A percentile compares a stretch with the other conserved stretches of the same genome.
phyloP scores from a whole-genome alignment of 495 filamentous ascomycete genomes.

The Tuber melanosporum region DNA sequence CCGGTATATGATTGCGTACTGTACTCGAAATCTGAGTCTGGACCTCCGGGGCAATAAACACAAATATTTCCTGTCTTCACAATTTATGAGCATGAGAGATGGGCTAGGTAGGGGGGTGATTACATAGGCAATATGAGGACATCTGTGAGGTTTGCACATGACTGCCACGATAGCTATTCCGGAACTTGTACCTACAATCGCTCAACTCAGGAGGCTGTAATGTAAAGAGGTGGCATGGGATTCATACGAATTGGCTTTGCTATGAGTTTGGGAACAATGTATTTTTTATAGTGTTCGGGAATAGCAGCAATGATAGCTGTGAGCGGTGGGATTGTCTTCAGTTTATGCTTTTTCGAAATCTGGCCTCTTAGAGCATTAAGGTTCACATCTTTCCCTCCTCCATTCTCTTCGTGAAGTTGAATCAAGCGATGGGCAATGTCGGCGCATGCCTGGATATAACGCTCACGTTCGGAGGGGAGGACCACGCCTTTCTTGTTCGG shows the following conservation, averaged over 20 bases:
- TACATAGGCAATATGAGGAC: slow-evolving; percentile 85
- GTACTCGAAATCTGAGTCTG: slow-evolving; percentile 97
- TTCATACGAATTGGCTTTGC: slow-evolving; percentile 86
- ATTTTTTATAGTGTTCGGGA: slow-evolving; percentile 98
- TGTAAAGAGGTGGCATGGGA: slow-evolving; percentile 10
- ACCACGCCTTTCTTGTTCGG: slow-evolving; percentile 35
- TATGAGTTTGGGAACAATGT: slow-evolving; percentile 88
- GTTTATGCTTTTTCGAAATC: slow-evolving; percentile 81
- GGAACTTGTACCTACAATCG: slow-evolving; percentile 65
- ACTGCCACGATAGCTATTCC: slow-evolving; percentile 99
- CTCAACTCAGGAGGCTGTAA: slow-evolving; percentile 29
- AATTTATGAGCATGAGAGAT: slow-evolving; percentile 12
- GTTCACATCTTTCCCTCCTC: slow-evolving; percentile 76
- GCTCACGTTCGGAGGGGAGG: slow-evolving; percentile 75
- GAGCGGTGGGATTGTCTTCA: slow-evolving; percentile 77
- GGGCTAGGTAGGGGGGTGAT: background rate
- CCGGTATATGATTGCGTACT: slow-evolving; percentile 97
- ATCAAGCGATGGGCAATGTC: slow-evolving; percentile 91
- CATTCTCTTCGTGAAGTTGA: slow-evolving; percentile 77
- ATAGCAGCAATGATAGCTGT: slow-evolving; percentile 96
- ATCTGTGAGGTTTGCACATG: slow-evolving; percentile 98
- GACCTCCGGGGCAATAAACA: slow-evolving; percentile 95
- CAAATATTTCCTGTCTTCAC: slow-evolving; percentile 87
- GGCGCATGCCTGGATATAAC: slow-evolving; percentile 85
- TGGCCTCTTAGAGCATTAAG: slow-evolving; percentile 82